Evolutionary conservation across 2,329 filamentous ascomycete species (phyloP), one percentile per base, ranked within the genome.

Genomic region (Fusarium sp.): DNA sequence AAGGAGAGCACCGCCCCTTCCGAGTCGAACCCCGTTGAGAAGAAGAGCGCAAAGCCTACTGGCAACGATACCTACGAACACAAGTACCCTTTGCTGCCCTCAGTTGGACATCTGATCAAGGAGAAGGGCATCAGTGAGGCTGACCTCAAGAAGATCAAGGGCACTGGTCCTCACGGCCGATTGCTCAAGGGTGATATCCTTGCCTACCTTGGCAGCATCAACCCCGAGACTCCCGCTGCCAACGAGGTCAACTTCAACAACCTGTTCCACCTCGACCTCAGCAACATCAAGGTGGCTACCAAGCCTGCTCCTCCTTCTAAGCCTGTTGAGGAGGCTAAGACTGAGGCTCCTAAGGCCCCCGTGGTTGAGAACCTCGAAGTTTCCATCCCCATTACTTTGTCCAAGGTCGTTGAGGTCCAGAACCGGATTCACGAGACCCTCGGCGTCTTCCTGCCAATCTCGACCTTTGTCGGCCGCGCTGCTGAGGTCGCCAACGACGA

Each of bases 171-270:
- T 36, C 91, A 92, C 78, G 95, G 95, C 66, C 92, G 96, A 70
- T 87, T 99, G 62, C 88, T 99, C 71, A 99, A 99, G 88, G 96
- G 96, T 63, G 96, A 99, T 81, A 92, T 99, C 12, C 90, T 99
- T 61, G 95, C 95, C 54, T 96, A 96, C 82, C 84, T 98, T 22
- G 96, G 96, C 72, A 87, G 88, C 76, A 94, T 98, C 79, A 87
- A 92, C 69, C 86, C 91, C 72, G 87, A 91, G 67, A 93, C 94
- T 75, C 93, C 96, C 5, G 88, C 90, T 28, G 87, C 90, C 70
- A 88, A 95, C 76, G 93, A 93, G 63, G 86, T 89, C 66, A 91
- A 90, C 59, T 92, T 97, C 80, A 87, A 90, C 69, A 92, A 94
- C 82, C 90, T 96, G 55, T 86, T 90, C 47, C 94, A 97, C 82